phyloP scores from a whole-genome alignment of 495 filamentous ascomycete species.

The Aspergillus sclerotioniger region DNA sequence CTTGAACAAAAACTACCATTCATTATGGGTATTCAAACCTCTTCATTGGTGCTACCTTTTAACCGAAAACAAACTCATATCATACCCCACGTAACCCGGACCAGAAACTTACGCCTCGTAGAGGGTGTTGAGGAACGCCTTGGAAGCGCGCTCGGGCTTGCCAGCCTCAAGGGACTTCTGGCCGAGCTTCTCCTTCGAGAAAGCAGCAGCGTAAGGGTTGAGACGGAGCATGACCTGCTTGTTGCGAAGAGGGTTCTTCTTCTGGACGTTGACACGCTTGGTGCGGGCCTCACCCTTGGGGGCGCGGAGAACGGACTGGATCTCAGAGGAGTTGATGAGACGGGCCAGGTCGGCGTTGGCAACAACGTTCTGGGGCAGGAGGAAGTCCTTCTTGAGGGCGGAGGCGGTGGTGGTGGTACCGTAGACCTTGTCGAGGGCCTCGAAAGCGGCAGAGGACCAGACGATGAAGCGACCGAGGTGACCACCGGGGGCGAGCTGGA shows the following conservation, averaged over 20 bases:
- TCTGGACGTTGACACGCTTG: conserved; percentile 89
- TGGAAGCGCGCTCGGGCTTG: conserved; percentile 52
- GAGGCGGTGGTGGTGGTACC: conserved; percentile 81
- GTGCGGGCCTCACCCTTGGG: conserved; percentile 86
- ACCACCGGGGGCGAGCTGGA: conserved; percentile 97
- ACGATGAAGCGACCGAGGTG: conserved; percentile 98
- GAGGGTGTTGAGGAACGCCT: conserved; percentile 51
- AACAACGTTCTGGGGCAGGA: conserved; percentile 84
- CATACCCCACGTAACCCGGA: conserved; percentile 20
- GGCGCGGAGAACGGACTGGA: conserved; percentile 86
- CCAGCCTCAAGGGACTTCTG: conserved; percentile 54
- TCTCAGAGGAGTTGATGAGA: conserved; percentile 97
- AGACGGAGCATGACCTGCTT: conserved; percentile 94
- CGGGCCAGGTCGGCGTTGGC: conserved; percentile 89
- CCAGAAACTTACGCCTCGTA: conserved; percentile 50
- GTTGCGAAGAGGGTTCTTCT: conserved; percentile 99
- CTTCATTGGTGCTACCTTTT: conserved; percentile 20
- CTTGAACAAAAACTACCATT: no score
- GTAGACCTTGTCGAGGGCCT: conserved; percentile 94
- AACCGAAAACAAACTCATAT: conserved; percentile 30
- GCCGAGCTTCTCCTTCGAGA: conserved; percentile 77
- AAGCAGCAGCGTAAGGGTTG: conserved; percentile 92
- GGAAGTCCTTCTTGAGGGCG: conserved; percentile 96
- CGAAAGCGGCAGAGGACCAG: conserved; percentile 96
- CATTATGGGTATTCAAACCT: no score